Evolutionary conservation across 257 asterid species (phyloP).

Genomic region (Solanum tacnaense): DNA sequence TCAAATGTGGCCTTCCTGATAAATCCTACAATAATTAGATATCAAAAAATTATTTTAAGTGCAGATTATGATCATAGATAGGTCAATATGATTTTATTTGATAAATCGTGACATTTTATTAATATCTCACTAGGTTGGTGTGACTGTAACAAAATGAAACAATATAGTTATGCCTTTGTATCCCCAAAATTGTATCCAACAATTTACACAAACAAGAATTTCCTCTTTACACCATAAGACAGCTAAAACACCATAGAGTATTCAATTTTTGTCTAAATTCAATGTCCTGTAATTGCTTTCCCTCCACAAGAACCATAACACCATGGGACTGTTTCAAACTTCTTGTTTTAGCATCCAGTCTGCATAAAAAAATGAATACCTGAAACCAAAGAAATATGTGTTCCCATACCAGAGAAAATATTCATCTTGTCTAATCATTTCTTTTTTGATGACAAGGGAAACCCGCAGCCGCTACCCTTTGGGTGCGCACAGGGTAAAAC

Average conservation of each 20-base stretch:
- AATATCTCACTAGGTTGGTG: not conserved
- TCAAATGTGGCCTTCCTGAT: conserved; percentile 87
- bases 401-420: not conserved
- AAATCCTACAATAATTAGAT: conserved; percentile 45
- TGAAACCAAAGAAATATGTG: not conserved
- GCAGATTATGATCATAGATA: not conserved
- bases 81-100: not conserved
- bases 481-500: too few relatives aligned
- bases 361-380: not conserved
- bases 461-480: too few relatives aligned
- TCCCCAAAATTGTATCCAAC: not conserved
- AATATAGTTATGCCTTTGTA: not conserved
- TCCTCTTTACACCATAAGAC: not conserved
- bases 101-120: not conserved
- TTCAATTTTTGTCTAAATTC: not conserved
- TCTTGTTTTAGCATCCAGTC: not conserved
- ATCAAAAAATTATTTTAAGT: not conserved
- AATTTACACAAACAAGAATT: not conserved
- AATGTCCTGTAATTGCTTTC: not conserved
- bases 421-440: not conserved
- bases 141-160: not conserved
- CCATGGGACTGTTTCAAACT: not conserved
- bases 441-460: too few relatives aligned
- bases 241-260: not conserved
- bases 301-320: not conserved